Evolutionary conservation across 1,284 basidiomycete genomes (phyloP).

Genomic region (Apiotrichum siamense): DNA sequence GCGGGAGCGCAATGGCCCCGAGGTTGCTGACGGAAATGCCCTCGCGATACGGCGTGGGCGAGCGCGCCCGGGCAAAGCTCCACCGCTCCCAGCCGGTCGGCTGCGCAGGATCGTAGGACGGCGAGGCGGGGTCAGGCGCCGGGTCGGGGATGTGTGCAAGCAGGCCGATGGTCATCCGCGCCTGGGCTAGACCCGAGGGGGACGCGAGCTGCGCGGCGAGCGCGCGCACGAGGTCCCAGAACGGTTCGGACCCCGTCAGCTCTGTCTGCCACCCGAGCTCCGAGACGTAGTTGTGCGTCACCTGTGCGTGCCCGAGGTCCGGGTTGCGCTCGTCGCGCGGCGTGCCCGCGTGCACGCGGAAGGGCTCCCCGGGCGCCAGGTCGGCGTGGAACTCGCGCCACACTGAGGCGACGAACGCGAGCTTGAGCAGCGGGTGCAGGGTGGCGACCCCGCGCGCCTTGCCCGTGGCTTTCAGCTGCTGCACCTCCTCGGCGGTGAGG

Average conservation of each 20-base stretch:
- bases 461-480: conserved; percentile 17
- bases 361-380: not conserved
- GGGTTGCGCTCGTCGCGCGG: conserved; percentile 26
- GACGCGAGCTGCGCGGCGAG: not conserved
- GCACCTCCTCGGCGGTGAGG: conserved; percentile 12
- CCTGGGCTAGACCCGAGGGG: conserved; percentile 8
- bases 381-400: conserved; percentile 16
- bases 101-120: conserved; percentile 11
- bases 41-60: conserved; percentile 12
- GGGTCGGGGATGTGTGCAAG: conserved; percentile 33
- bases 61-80: conserved; percentile 18
- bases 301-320: conserved; percentile 19
- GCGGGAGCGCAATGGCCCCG: conserved; percentile 22
- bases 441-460: conserved; percentile 26
- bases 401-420: conserved; percentile 25
- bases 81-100: conserved; percentile 41
- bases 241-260: conserved; percentile 9
- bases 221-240: conserved; percentile 22
- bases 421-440: conserved; percentile 32
- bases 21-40: conserved; percentile 36
- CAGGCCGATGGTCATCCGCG: conserved; percentile 26
- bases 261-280: conserved; percentile 5
- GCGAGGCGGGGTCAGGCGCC: not conserved
- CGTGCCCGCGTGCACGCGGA: conserved; percentile 3
- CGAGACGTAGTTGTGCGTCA: conserved; percentile 33